phyloP scores from a whole-genome alignment of 495 filamentous ascomycete species.

The Annulohypoxylon moriforme region DNA sequence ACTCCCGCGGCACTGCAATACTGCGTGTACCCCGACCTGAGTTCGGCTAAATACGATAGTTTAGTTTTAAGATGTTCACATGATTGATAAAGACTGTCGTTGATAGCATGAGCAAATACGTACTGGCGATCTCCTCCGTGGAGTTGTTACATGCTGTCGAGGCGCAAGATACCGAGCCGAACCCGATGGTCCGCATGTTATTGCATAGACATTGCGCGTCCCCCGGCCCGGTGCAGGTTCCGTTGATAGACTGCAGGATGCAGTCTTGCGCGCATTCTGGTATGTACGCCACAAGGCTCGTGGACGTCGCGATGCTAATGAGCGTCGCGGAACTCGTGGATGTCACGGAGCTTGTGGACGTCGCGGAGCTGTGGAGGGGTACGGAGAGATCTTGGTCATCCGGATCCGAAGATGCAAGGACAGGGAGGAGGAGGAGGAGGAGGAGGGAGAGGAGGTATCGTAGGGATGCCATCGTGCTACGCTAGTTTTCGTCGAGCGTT shows the following conservation, averaged over 20 bases:
- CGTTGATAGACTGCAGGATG: conserved; percentile 22
- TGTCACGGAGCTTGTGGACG: conserved; percentile 29
- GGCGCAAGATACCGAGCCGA: conserved; percentile 23
- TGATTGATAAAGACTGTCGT: too few relatives aligned
- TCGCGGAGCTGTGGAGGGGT: too few relatives aligned
- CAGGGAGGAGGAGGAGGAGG: neutral
- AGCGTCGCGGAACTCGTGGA: conserved; percentile 20
- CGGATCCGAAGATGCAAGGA: conserved; percentile 9
- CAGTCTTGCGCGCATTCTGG: conserved; percentile 40
- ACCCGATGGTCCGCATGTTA: conserved; percentile 20
- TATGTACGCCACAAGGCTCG: conserved; percentile 35
- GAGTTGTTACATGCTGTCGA: conserved; percentile 14
- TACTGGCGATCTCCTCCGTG: conserved; percentile 19
- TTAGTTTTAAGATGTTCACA: neutral
- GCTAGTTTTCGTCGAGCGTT: neutral
- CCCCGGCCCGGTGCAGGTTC: conserved; percentile 22
- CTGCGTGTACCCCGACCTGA: neutral
- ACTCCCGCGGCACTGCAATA: conserved; percentile 28
- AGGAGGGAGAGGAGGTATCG: conserved; percentile 5
- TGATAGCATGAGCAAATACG: neutral
- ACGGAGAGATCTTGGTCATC: too few relatives aligned
- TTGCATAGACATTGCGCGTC: conserved; percentile 40
- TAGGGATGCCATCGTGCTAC: conserved; percentile 23
- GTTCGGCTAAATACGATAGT: neutral
- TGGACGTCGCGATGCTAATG: conserved; percentile 11